Conservation (phyloP, 352 stramenopile genomes). For the Phytophthora niederhauseri region DNA sequence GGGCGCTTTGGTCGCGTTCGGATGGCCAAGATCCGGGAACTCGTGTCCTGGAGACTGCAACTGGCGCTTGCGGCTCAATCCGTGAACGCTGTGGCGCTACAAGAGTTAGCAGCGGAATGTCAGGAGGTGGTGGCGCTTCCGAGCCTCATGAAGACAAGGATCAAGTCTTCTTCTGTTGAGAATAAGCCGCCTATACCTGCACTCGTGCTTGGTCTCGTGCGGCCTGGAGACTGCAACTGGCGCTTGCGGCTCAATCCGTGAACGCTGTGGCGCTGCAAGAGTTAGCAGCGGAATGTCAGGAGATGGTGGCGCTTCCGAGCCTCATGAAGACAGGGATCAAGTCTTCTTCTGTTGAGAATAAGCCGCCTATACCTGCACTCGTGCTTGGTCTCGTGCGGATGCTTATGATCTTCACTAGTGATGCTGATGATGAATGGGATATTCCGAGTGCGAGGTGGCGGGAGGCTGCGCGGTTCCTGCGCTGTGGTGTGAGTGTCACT, state of each 20-base stretch:
- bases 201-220: no score
- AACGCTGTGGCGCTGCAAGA: slow-evolving; percentile 51
- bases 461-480: slow-evolving; percentile 63
- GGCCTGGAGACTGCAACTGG: slow-evolving; percentile 38
- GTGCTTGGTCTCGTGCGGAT: slow-evolving; percentile 77
- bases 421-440: slow-evolving; percentile 57
- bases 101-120: slow-evolving; percentile 66
- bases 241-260: slow-evolving; percentile 25
- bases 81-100: slow-evolving; percentile 34
- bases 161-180: slow-evolving; percentile 7
- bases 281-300: slow-evolving; percentile 53
- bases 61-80: slow-evolving; percentile 30
- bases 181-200: no score
- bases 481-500: slow-evolving; percentile 47
- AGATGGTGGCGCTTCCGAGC: slow-evolving; percentile 53
- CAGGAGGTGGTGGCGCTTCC: slow-evolving; percentile 56
- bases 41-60: slow-evolving; percentile 44
- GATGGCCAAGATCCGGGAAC: slow-evolving; percentile 56
- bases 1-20: slow-evolving; percentile 62
- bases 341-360: no score
- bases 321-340: slow-evolving; percentile 21
- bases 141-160: slow-evolving; percentile 12
- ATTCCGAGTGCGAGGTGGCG: slow-evolving; percentile 65
- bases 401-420: slow-evolving; percentile 69
- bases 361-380: slow-evolving; percentile 45